These are phyloP conservation scores for Tylopilus rubrobrunneus DNA, from an alignment of 768 basidiomycete genomes.

Conservation along the genomic window DNA sequence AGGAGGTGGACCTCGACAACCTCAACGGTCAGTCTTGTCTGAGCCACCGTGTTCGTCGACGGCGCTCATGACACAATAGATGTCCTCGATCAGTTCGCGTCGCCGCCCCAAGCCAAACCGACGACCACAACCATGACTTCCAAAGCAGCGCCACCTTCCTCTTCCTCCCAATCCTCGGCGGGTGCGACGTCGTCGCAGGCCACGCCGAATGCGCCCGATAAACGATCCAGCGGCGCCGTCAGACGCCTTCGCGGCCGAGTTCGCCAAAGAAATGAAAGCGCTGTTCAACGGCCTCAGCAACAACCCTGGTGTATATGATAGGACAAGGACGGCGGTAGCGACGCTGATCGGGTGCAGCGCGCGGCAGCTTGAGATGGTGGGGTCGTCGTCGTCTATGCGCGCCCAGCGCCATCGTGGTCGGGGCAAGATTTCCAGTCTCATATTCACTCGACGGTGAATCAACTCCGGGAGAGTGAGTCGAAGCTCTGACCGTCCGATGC, in stretches of 20 bases:
- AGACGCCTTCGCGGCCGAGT: conserved; percentile 36
- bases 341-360: conserved; percentile 34
- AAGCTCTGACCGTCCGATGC: conserved; percentile 20
- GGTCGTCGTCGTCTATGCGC: conserved; percentile 2
- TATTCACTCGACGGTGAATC: conserved; percentile 70
- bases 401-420: not conserved
- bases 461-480: conserved; percentile 65
- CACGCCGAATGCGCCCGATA: not conserved
- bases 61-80: conserved; percentile 31
- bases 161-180: not conserved
- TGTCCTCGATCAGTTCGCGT: conserved; percentile 40
- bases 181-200: conserved; percentile 12
- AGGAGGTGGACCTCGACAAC: conserved; percentile 40
- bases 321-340: not conserved
- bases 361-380: conserved; percentile 39
- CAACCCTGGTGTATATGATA: not conserved
- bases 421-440: conserved; percentile 58
- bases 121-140: not conserved
- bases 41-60: not conserved
- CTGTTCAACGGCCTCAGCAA: conserved; percentile 36
- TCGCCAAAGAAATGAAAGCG: conserved; percentile 43
- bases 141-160: too few species aligned
- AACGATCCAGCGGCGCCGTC: conserved; percentile 7
- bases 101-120: conserved; percentile 12
- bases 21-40: conserved; percentile 36